Conservation (phyloP, 140 eudicot species). For the Senecio squalidus region DNA sequence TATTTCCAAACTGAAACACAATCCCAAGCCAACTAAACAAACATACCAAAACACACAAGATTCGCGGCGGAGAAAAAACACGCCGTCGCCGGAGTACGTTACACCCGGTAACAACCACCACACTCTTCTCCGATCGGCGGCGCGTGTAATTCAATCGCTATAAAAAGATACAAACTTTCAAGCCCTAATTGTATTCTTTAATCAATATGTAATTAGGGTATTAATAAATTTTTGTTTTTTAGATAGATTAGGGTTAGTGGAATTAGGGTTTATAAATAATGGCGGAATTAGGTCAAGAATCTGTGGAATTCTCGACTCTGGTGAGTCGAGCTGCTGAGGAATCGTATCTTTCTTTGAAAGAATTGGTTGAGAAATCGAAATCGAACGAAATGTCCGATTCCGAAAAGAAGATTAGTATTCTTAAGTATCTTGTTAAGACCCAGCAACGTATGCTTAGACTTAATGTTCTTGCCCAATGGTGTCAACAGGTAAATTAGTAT, state of each 20-base stretch:
- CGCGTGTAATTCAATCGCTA: background rate
- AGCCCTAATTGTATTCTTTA: constrained; percentile 34
- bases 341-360: constrained; percentile 68
- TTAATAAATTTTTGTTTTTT: background rate
- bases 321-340: constrained; percentile 89
- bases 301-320: constrained; percentile 84
- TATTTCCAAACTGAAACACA: constrained; percentile 2
- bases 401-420: constrained; percentile 82
- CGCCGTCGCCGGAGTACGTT: constrained; percentile 24
- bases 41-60: constrained; percentile 17
- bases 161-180: background rate
- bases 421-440: constrained; percentile 78
- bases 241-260: background rate
- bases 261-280: no score
- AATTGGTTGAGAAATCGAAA: constrained; percentile 79
- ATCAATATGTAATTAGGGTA: constrained; percentile 10
- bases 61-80: constrained; percentile 30
- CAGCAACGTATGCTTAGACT: constrained; percentile 99
- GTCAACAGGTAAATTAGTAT: constrained; percentile 63
- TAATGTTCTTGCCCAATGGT: constrained; percentile 93
- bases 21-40: constrained; percentile 14
- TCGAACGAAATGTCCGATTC: constrained; percentile 71
- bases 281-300: constrained; percentile 86
- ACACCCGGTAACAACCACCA: background rate
- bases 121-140: constrained; percentile 23